Evolutionary conservation across 108 stramenopile genomes (phyloP).

Genomic region (Cyclostephanos tholiformis): DNA sequence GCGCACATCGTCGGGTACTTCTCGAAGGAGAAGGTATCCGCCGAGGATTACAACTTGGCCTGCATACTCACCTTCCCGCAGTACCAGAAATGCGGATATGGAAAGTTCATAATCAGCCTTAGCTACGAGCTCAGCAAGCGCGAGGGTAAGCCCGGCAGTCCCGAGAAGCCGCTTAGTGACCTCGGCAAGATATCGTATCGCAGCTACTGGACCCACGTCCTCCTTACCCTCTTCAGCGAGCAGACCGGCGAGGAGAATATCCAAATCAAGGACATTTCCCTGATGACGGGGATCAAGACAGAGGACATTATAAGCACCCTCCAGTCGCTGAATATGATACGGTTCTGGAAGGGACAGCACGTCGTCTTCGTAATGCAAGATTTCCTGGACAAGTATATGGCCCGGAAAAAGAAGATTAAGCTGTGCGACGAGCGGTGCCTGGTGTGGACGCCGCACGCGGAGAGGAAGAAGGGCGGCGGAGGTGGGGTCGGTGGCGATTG

Average conservation of each 20-base stretch:
- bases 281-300: constrained; percentile 88
- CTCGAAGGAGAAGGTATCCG: constrained; percentile 92
- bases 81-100: constrained; percentile 97
- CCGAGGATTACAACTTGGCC: constrained; percentile 97
- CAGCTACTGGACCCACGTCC: constrained; percentile 91
- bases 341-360: constrained; percentile 99
- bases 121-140: constrained; percentile 92
- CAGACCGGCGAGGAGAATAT: constrained; percentile 60
- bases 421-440: constrained; percentile 72
- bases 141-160: constrained; percentile 93
- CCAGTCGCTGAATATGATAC: constrained; percentile 93
- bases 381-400: constrained; percentile 72
- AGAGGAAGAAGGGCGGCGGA: constrained; percentile 49
- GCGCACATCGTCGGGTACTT: constrained; percentile 98
- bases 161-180: constrained; percentile 97
- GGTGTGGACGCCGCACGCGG: constrained; percentile 62
- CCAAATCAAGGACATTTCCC: constrained; percentile 85
- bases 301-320: constrained; percentile 98
- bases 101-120: constrained; percentile 97
- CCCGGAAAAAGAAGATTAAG: constrained; percentile 69
- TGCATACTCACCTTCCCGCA: constrained; percentile 99
- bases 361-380: constrained; percentile 89
- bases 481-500: neutral
- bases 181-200: constrained; percentile 94
- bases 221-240: constrained; percentile 63